These are phyloP conservation scores for Phytophthora citrophthora DNA, from an alignment of 352 stramenopile genomes.

Conservation along the genomic window DNA sequence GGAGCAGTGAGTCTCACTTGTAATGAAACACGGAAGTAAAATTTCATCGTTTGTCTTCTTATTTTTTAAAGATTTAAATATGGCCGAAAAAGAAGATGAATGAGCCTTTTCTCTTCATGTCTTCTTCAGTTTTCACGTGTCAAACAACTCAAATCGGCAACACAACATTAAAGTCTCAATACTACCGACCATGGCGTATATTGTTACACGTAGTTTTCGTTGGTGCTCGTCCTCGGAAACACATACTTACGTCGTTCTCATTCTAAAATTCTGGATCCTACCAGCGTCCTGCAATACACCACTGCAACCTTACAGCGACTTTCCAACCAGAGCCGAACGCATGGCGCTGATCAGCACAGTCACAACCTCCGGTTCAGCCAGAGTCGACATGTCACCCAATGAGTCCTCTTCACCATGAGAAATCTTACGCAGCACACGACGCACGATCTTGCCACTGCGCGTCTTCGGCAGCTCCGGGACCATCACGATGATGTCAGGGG, in stretches of 20 bases:
- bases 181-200: slow-evolving; percentile 21
- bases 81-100: no score
- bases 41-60: no score
- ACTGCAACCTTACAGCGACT: slow-evolving; percentile 58
- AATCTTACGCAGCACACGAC: slow-evolving; percentile 98
- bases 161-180: neutral
- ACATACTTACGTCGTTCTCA: slow-evolving; percentile 26
- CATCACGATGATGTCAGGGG: slow-evolving; percentile 96
- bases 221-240: slow-evolving; percentile 15
- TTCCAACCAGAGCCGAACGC: slow-evolving; percentile 69
- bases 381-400: slow-evolving; percentile 97
- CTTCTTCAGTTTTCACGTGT: no score
- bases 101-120: no score
- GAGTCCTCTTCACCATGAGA: slow-evolving; percentile 93
- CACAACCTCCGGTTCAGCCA: slow-evolving; percentile 96
- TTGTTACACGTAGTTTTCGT: slow-evolving; percentile 36
- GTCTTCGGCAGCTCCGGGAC: slow-evolving; percentile 96
- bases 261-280: no score
- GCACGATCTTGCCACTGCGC: slow-evolving; percentile 98
- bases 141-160: no score
- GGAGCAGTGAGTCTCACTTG: no score
- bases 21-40: no score
- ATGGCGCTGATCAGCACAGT: slow-evolving; percentile 92
- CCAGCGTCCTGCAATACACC: slow-evolving; percentile 5
- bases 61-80: no score